Evolutionary conservation across 2,329 filamentous ascomycete genomes (phyloP), one percentile per base, ranked within the genome.

Genomic region (Aspergillus viridinutans): DNA sequence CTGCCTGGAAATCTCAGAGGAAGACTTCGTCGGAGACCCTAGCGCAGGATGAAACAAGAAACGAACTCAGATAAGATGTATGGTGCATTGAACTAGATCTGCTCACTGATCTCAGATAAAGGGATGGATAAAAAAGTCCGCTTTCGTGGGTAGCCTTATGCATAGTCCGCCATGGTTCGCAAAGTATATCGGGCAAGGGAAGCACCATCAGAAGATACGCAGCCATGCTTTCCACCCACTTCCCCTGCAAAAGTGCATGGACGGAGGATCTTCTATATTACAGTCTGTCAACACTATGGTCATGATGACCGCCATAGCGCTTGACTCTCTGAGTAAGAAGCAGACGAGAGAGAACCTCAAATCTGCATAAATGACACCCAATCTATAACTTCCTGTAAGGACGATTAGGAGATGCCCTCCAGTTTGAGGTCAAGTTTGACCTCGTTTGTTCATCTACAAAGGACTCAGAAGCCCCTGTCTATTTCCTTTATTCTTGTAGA

Each of bases 81-180:
- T 6, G 2, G 14, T 7, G 6, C 32, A 38, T 38, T 17, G 14
- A 17, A 38, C 10, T 47, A 21, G 43, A 47, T 47, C 43, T 47
- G 43, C 3, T 25, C 10, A 47, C 23, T 38, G 14, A 38, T 38
- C 32, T 17, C 43, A 47, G 23, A 26, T 47, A 14, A 14, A 45
- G n/a, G 23, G 42, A 47, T 47, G 21, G 9, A 23, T 47, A 26
- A 23, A 23, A 23, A 21, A 7, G 1, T 17, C 5, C 14, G 43
- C 21, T 26, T 47, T 47, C 10, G 8, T 47, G 21, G 43, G 23
- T 25, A 9, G 43, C 43, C 43, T 47, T 47, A 17, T 53, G 40
- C 14, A 12, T 23, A 14, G 43, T 47, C 23, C 23, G 56, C 43
- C 40, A 52, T 58, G 50, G 56, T 49, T 52, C 56, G 56, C 53